Evolutionary conservation across 805 yeast genomes (phyloP).

Genomic region (Candida insectorum): DNA sequence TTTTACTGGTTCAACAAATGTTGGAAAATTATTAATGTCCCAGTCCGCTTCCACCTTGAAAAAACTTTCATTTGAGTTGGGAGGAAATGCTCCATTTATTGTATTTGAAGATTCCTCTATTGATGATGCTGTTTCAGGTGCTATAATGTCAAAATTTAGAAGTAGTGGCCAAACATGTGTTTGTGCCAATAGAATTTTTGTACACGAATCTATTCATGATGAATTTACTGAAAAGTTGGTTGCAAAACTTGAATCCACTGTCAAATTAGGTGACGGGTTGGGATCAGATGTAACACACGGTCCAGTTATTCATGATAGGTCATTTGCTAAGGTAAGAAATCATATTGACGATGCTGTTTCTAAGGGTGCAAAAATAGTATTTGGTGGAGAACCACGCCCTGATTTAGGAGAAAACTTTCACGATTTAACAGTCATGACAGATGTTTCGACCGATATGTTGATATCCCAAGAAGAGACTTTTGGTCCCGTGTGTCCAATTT

Average conservation of each 20-base stretch:
- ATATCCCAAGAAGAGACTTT: constrained; percentile 72
- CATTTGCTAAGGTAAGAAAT: constrained; percentile 55
- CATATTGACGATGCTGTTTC: constrained; percentile 66
- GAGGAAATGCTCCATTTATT: constrained; percentile 66
- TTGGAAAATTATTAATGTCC: constrained; percentile 57
- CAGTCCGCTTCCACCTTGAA: constrained; percentile 57
- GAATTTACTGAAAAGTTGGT: constrained; percentile 44
- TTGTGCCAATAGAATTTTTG: constrained; percentile 58
- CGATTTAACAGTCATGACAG: constrained; percentile 64
- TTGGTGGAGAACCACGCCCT: constrained; percentile 56
- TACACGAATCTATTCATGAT: constrained; percentile 49
- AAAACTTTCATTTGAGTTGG: constrained; percentile 60
- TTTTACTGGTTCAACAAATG: constrained; percentile 63
- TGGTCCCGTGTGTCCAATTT: constrained; percentile 75
- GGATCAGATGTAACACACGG: constrained; percentile 65
- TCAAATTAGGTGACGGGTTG: constrained; percentile 62
- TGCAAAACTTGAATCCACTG: constrained; percentile 28
- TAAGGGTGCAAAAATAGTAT: constrained; percentile 60
- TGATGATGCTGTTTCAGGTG: constrained; percentile 51
- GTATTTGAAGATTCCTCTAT: constrained; percentile 60
- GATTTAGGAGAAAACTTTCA: constrained; percentile 63
- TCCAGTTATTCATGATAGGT: constrained; percentile 64
- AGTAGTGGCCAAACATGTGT: constrained; percentile 66
- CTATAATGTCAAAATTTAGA: constrained; percentile 55
- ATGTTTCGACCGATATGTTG: constrained; percentile 54